These are phyloP conservation scores for Xanthoconium purpureum DNA, from an alignment of 768 basidiomycete genomes.

Conservation along the genomic window DNA sequence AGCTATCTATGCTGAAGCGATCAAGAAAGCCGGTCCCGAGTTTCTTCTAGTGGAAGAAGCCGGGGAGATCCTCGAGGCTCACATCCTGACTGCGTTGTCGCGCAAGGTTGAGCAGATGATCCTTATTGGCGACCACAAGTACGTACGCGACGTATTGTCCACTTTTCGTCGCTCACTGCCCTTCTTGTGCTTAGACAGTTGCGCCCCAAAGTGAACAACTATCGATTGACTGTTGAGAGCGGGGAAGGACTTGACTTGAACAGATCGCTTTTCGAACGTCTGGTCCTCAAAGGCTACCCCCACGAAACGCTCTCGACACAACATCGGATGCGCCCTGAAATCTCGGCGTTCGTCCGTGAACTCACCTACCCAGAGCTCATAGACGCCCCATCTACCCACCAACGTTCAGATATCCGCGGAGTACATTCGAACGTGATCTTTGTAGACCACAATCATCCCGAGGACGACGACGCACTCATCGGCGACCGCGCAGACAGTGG, in stretches of 20 bases:
- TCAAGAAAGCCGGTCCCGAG: conserved; percentile 46
- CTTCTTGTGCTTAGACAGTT: conserved; percentile 47
- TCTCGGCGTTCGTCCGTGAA: conserved; percentile 55
- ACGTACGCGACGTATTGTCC: conserved; percentile 16
- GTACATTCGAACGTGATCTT: conserved; percentile 58
- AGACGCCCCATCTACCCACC: conserved; percentile 50
- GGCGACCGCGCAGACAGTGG: conserved; percentile 46
- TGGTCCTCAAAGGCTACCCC: conserved; percentile 60
- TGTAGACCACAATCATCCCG: conserved; percentile 53
- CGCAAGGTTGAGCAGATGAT: conserved; percentile 47
- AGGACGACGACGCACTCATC: conserved; percentile 44
- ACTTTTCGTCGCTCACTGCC: not conserved
- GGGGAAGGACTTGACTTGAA: conserved; percentile 67
- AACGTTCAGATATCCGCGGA: conserved; percentile 52
- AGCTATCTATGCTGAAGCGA: conserved; percentile 51
- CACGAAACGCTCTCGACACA: conserved; percentile 54
- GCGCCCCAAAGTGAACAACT: conserved; percentile 70
- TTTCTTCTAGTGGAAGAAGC: conserved; percentile 70
- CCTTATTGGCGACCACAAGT: conserved; percentile 75
- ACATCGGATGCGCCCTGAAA: conserved; percentile 76
- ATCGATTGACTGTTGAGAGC: conserved; percentile 63
- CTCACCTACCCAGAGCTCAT: conserved; percentile 64
- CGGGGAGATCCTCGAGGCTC: conserved; percentile 69
- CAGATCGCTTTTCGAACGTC: conserved; percentile 64
- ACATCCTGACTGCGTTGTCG: conserved; percentile 56